Evolutionary conservation across 2,329 filamentous ascomycete genomes (phyloP).

Genomic region (Penicillium sp.): DNA sequence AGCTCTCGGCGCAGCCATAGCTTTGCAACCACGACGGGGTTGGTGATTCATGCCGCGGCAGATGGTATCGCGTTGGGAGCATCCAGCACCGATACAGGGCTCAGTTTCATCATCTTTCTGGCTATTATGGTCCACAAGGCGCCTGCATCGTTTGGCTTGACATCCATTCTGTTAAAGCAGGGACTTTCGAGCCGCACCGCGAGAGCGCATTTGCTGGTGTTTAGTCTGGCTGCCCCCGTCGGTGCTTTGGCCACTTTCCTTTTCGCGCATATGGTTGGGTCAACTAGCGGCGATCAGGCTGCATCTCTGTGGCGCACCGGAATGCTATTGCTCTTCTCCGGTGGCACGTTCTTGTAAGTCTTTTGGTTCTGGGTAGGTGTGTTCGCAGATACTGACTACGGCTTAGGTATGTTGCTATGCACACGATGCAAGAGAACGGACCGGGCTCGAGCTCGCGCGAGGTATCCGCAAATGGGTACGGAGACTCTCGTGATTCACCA

Average conservation of each 20-base stretch:
- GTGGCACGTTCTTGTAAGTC: conserved; percentile 88
- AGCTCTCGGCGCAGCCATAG: conserved; percentile 48
- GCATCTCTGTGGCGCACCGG: conserved; percentile 84
- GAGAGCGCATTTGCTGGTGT: conserved; percentile 81
- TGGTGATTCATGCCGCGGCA: conserved; percentile 94
- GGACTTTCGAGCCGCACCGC: conserved; percentile 85
- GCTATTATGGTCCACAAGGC: conserved; percentile 98
- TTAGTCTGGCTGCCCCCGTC: conserved; percentile 85
- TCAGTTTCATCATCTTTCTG: conserved; percentile 90
- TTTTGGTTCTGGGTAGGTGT: not conserved
- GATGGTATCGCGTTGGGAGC: conserved; percentile 96
- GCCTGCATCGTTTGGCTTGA: conserved; percentile 91
- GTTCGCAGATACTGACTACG: not conserved
- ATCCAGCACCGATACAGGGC: conserved; percentile 74
- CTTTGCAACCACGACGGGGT: conserved; percentile 83
- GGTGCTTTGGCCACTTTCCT: conserved; percentile 84
- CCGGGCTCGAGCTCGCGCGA: conserved; percentile 35
- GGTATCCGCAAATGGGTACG: conserved; percentile 44
- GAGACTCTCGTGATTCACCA: conserved; percentile 40
- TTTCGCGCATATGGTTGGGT: conserved; percentile 70
- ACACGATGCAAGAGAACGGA: conserved; percentile 84
- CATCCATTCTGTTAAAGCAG: conserved; percentile 85
- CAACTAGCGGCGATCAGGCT: conserved; percentile 53
- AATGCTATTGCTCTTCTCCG: conserved; percentile 90
- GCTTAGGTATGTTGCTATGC: conserved; percentile 90